Evolutionary conservation across 331 rosid species (phyloP), one percentile per base, ranked within the genome.

Genomic region (Spiraea crenata): DNA sequence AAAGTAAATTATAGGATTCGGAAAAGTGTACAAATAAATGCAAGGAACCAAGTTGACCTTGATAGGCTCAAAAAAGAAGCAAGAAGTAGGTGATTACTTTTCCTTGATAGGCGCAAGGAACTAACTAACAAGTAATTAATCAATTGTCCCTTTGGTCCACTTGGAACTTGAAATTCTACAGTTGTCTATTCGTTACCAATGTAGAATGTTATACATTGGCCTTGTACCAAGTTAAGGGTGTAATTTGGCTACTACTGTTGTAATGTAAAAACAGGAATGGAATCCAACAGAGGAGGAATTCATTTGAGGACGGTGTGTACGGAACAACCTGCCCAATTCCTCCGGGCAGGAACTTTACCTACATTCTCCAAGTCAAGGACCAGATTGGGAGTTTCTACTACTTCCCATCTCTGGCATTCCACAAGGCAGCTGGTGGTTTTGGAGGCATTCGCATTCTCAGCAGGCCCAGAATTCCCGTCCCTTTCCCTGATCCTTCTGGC

Each of bases 311-410:
- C 62, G 99, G 99, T 10, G 93, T 95, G 1, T 73, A 37, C 0
- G 99, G 99, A 72, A 95, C 99, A 31, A 95, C 99, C 7, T 95
- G 99, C 63, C 99, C 99, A 45, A 91, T 95, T 0, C 97, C 99
- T 34, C 99, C 97, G 0, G 85, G 99, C 72, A 87, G 57, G 83
- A 95, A 95, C 74, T 91, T 91, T 77, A 95, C 99, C 0, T 91
- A 95, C 89, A 95, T 95, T 5, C 89, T 95, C 41, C 99, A 95
- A 86, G 95, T 95, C 72, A 95, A 95, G 81, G 99, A 95, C 80
- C 99, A 95, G 65, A 95, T 95, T 69, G 99, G 99, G 67, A 93
- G 97, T 74, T 89, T 87, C 76, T 93, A 91, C 73, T 93, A 93
- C 67, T 93, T 87, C 84, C 99, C 99, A 4, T 89, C 99, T 1